Percentiles rank a stretch among this genome's conserved stretches.
These are phyloP conservation scores for Sphaerulina populicola DNA, from an alignment of 2,329 filamentous ascomycete genomes.

Conservation along the genomic window DNA sequence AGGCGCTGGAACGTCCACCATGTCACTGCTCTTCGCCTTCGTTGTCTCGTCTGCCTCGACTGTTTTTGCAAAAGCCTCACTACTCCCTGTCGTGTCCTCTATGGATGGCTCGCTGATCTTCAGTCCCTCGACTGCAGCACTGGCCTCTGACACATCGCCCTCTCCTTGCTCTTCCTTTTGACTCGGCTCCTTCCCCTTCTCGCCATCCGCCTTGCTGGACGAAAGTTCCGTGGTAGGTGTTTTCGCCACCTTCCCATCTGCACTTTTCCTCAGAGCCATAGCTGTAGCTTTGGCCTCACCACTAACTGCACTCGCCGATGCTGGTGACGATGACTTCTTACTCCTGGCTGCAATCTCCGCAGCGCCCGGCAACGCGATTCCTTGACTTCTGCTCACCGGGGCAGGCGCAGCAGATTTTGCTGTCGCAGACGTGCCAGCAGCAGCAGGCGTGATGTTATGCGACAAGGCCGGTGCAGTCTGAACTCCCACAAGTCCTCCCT, in stretches of 20 bases:
- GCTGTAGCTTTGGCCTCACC: too few species aligned
- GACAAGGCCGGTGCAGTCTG: conserved; percentile 24
- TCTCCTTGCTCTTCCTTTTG: neutral
- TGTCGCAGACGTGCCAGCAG: conserved; percentile 2
- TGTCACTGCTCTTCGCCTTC: conserved; percentile 13
- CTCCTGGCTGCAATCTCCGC: conserved; percentile 28
- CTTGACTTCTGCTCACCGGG: conserved; percentile 18
- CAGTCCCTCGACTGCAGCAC: neutral
- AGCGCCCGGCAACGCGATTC: conserved; percentile 28
- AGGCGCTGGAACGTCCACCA: conserved; percentile 11
- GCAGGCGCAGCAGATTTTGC: conserved; percentile 22
- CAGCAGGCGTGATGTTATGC: conserved; percentile 7
- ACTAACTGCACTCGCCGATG: too few species aligned
- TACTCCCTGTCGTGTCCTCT: neutral
- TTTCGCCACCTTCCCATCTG: neutral
- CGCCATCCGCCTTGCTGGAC: neutral
- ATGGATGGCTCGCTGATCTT: neutral
- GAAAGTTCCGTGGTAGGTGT: neutral
- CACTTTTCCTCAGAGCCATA: neutral
- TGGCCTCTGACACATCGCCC: neutral
- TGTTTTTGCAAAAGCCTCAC: conserved; percentile 2
- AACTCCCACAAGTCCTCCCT: conserved; percentile 24
- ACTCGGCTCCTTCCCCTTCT: neutral
- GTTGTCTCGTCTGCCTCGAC: neutral
- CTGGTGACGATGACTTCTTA: neutral